Evolutionary conservation across 2,329 filamentous ascomycete species (phyloP).

Genomic region (Chaetomium sp.): DNA sequence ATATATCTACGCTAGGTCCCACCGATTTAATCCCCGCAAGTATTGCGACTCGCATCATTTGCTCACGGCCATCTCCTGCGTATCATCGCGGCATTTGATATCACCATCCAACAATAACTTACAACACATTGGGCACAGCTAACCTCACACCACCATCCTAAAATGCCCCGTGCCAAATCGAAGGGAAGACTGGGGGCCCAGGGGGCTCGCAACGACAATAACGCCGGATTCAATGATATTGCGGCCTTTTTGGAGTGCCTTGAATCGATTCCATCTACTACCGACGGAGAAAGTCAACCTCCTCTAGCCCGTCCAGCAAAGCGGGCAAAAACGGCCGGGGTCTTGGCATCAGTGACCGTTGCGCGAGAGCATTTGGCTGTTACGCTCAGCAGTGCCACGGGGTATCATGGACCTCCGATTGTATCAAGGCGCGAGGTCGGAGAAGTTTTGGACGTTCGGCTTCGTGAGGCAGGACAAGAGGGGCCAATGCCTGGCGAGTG

Average conservation of each 20-base stretch:
- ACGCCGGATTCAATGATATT: conserved; percentile 4
- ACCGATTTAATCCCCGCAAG: too few species aligned
- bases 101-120: background rate
- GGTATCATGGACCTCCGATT: background rate
- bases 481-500: background rate
- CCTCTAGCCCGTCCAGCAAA: conserved; percentile 14
- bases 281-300: background rate
- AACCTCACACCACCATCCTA: background rate
- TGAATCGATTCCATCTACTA: background rate
- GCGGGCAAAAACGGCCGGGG: conserved; percentile 13
- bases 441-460: conserved; percentile 7
- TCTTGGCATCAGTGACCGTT: conserved; percentile 14
- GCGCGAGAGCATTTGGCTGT: conserved; percentile 17
- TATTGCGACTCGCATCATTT: too few species aligned
- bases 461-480: background rate
- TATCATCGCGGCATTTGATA: too few species aligned
- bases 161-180: conserved; percentile 7
- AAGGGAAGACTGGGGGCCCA: background rate
- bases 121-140: background rate
- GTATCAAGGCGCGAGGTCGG: conserved; percentile 9
- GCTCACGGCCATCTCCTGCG: too few species aligned
- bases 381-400: background rate
- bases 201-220: background rate
- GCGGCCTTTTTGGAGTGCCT: conserved; percentile 13
- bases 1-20: too few species aligned